phyloP scores from a whole-genome alignment of 345 rosid genomes.

The Melaleuca alternifolia region DNA sequence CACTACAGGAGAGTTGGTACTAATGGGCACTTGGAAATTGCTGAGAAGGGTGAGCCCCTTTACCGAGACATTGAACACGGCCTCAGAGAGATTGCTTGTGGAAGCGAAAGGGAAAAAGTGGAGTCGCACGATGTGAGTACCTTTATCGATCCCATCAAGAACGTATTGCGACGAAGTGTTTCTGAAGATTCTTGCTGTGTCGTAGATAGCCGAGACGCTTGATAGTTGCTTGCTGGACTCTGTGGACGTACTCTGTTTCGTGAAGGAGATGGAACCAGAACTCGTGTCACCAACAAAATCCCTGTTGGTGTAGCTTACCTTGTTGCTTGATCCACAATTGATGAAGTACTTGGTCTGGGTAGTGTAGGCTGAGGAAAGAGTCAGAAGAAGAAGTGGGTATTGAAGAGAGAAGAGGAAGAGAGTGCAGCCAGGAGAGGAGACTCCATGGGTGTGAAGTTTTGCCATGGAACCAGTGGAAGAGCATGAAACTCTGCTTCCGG shows the following conservation, averaged over 20 bases:
- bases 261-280: not conserved
- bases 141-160: conserved; percentile 7
- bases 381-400: not conserved
- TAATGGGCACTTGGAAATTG: conserved; percentile 9
- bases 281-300: conserved; percentile 1
- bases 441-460: not conserved
- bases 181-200: conserved; percentile 38
- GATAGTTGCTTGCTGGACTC: not conserved
- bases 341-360: not conserved
- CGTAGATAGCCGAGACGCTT: conserved; percentile 7
- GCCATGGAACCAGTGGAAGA: not conserved
- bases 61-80: conserved; percentile 27
- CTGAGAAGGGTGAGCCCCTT: conserved; percentile 15
- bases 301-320: not conserved
- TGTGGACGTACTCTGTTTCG: not conserved
- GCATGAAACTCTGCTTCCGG: not conserved
- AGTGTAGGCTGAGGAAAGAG: not conserved
- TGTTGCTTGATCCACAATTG: conserved; percentile 15
- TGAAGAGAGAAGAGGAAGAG: not conserved
- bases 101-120: conserved; percentile 25
- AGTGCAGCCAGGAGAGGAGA: not conserved
- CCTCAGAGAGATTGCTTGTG: conserved; percentile 9
- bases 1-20: conserved; percentile 1
- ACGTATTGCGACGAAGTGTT: conserved; percentile 14
- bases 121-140: conserved; percentile 32